Conservation (phyloP, 1,284 basidiomycete species). For the Singerocomus inundabilis region DNA sequence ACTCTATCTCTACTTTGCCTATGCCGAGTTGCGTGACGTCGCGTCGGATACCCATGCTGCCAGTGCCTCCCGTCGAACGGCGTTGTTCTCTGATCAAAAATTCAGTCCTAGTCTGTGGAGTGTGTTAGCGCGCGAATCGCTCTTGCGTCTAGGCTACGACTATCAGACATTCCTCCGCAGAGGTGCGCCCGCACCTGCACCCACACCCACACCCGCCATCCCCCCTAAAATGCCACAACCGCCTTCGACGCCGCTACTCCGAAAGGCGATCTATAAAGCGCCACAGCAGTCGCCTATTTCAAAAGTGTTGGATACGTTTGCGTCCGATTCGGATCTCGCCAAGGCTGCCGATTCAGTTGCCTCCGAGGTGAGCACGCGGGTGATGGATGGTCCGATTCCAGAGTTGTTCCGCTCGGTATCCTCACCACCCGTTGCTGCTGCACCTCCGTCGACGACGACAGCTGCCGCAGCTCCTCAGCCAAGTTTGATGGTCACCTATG, state of each 20-base stretch:
- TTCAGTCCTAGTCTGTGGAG: slow-evolving; percentile 64
- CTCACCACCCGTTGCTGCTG: slow-evolving; percentile 25
- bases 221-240: slow-evolving; percentile 26
- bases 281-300: slow-evolving; percentile 44
- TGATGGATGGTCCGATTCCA: slow-evolving; percentile 48
- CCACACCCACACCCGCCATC: slow-evolving; percentile 24
- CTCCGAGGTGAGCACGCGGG: slow-evolving; percentile 19
- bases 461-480: neutral
- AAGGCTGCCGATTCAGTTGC: slow-evolving; percentile 48
- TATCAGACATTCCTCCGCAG: slow-evolving; percentile 56
- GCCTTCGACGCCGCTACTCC: slow-evolving; percentile 43
- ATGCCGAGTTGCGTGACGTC: slow-evolving; percentile 49
- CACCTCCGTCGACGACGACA: slow-evolving; percentile 26
- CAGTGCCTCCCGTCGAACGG: slow-evolving; percentile 45
- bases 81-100: slow-evolving; percentile 70
- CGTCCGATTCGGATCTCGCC: slow-evolving; percentile 55
- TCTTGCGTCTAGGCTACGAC: slow-evolving; percentile 62
- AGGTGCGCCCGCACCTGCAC: slow-evolving; percentile 38
- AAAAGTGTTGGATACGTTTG: slow-evolving; percentile 52
- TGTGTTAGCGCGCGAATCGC: slow-evolving; percentile 54
- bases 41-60: slow-evolving; percentile 41
- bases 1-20: slow-evolving; percentile 57
- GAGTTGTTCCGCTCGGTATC: slow-evolving; percentile 58
- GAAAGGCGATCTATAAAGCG: slow-evolving; percentile 48
- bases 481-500: slow-evolving; percentile 21